Percentiles rank a stretch among this genome's conserved stretches.
Evolutionary conservation across 371 early-diverging fungal genomes (phyloP).

Genomic region (Saksenaea oblongispora): DNA sequence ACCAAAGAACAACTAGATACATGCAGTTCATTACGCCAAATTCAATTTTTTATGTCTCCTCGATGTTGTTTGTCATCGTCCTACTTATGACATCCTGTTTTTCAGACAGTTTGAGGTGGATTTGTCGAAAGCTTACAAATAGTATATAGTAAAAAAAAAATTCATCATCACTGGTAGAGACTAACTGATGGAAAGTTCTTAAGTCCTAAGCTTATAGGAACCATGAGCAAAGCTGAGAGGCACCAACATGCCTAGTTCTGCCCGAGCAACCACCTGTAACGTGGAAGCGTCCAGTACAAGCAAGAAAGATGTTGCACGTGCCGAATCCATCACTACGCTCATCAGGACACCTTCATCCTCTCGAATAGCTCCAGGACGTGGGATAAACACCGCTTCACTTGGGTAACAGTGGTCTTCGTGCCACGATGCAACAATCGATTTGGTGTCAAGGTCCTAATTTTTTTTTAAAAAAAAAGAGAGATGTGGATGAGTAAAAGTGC

Average conservation of each 20-base stretch:
- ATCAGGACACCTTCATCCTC: constrained; percentile 73
- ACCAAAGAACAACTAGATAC: no score
- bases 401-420: constrained; percentile 70
- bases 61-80: no score
- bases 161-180: neutral
- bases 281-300: constrained; percentile 71
- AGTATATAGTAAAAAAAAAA: neutral
- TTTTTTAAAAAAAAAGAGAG: neutral
- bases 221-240: constrained; percentile 69
- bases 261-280: constrained; percentile 64
- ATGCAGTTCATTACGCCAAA: no score
- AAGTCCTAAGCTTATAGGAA: constrained; percentile 24
- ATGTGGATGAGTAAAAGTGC: neutral
- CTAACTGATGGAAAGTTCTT: neutral
- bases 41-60: no score
- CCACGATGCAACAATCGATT: constrained; percentile 45
- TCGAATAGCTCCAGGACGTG: constrained; percentile 35
- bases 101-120: no score
- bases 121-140: neutral
- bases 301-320: constrained; percentile 65
- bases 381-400: constrained; percentile 74
- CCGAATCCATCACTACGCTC: constrained; percentile 72
- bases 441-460: constrained; percentile 31
- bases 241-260: constrained; percentile 59
- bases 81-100: no score